A percentile compares a stretch with the other conserved stretches of the same genome.
Conservation (phyloP, 164 flowering plant genomes). For the Vitis rotundifolia region DNA sequence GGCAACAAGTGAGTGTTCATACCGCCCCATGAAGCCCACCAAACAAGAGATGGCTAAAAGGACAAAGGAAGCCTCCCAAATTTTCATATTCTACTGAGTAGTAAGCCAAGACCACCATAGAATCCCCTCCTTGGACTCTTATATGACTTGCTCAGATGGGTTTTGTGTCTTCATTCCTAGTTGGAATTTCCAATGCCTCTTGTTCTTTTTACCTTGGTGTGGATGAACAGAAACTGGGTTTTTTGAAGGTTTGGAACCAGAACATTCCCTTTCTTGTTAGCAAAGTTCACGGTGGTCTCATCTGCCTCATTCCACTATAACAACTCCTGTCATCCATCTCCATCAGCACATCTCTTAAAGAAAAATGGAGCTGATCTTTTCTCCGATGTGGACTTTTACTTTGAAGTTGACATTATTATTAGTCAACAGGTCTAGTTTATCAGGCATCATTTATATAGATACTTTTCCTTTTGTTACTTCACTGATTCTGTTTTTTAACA, state of each 20-base stretch:
- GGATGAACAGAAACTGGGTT: not conserved
- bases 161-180: conserved; percentile 2
- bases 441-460: conserved; percentile 23
- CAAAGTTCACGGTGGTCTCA: not conserved
- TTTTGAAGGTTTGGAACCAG: not conserved
- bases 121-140: not conserved
- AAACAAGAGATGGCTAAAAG: not conserved
- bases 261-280: conserved; percentile 1
- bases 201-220: not conserved
- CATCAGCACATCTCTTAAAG: not conserved
- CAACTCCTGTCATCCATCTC: not conserved
- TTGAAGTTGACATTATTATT: conserved; percentile 16
- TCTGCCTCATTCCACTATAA: conserved; percentile 5
- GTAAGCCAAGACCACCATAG: not conserved
- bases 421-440: conserved; percentile 19
- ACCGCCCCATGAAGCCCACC: not conserved
- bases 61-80: conserved; percentile 4
- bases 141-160: not conserved
- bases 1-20: not conserved
- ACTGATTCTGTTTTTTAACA: not conserved
- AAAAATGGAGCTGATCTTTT: conserved; percentile 22
- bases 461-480: conserved; percentile 8
- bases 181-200: conserved; percentile 22
- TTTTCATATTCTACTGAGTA: not conserved
- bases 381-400: not conserved